Base-by-base conservation (phyloP, 202 grass and related monocot species). In the Brachypodium distachyon region DNA sequence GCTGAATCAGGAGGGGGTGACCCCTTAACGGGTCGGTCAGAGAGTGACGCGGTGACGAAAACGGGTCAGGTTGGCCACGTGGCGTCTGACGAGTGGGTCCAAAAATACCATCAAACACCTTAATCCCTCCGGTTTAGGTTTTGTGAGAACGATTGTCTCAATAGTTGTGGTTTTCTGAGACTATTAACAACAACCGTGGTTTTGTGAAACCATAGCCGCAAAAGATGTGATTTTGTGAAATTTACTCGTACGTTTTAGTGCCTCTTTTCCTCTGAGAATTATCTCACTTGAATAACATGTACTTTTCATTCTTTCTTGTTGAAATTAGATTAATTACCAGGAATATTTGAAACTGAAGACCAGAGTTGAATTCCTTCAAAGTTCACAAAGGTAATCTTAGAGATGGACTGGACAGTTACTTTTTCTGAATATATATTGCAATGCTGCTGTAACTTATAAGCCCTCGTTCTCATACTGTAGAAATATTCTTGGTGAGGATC, bases 401-500 rank as follows among this genome's bases (percentile, higher is more conserved):
- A 67, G 14, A 13, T 75, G 39, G 8, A 49, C 10, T 83, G 55
- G 44, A 67, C 19, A 3, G 42, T 57, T 49, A 32, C 26, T 44
- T 57, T 9, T 64, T 22, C 16, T 56, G 8, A 4, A 42, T 2
- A 42, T 78, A n/a, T 43, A 43, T 32, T 83, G 7, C 1, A 70
- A 27, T 53, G 10, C 25, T 55, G 32, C 1, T 34, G 21, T 77
- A 38, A 60, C 76, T 23, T 82, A 76, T 8, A 38, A 21, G 10
- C 21, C 28, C 12, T 76, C 3, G 13, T 36, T 53, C 14, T 70
- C 58, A 21, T 41, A 9, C n/a, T 58, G 28, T 70, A 97, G 88
- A 90, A 97, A 97, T 70, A 83, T 94, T 78, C 88, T 97, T 63
- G 94, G 94, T 37, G 88, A 94, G 44, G 94, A 97, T 58, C 74